phyloP scores from a whole-genome alignment of 2,329 filamentous ascomycete species.

The Fusarium metavorans region DNA sequence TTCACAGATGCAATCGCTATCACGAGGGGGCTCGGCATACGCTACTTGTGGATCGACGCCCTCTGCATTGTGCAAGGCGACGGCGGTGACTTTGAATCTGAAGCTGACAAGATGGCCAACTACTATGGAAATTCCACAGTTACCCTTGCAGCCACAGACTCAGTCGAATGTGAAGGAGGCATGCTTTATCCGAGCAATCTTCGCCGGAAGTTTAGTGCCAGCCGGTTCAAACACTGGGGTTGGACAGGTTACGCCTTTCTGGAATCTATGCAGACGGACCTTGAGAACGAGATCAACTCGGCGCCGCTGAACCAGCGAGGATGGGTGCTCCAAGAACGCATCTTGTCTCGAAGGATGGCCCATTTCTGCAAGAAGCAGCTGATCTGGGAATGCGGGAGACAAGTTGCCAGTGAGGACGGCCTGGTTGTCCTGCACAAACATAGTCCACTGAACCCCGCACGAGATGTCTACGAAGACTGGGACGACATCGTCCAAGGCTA shows the following conservation, averaged over 20 bases:
- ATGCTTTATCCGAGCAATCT: neutral
- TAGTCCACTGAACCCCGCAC: neutral
- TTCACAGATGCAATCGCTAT: neutral
- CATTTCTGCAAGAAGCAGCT: neutral
- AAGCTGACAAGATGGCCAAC: neutral
- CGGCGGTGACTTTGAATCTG: neutral
- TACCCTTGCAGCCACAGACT: neutral
- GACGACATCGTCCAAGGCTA: neutral
- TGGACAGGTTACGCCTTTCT: neutral
- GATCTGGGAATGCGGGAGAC: neutral
- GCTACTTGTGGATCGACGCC: neutral
- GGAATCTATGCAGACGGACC: neutral
- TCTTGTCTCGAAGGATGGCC: neutral
- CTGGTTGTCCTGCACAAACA: neutral
- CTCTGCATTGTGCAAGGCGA: neutral
- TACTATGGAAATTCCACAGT: neutral
- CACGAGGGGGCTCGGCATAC: neutral
- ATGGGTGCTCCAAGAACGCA: neutral
- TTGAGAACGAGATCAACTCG: neutral
- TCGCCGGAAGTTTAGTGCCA: neutral
- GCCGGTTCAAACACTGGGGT: neutral
- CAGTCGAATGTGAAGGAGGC: neutral
- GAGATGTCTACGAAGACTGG: neutral
- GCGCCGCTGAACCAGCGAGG: neutral
- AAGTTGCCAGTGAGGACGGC: neutral